phyloP scores from a whole-genome alignment of 768 basidiomycete species.

The Sistotremastrum suecicum region DNA sequence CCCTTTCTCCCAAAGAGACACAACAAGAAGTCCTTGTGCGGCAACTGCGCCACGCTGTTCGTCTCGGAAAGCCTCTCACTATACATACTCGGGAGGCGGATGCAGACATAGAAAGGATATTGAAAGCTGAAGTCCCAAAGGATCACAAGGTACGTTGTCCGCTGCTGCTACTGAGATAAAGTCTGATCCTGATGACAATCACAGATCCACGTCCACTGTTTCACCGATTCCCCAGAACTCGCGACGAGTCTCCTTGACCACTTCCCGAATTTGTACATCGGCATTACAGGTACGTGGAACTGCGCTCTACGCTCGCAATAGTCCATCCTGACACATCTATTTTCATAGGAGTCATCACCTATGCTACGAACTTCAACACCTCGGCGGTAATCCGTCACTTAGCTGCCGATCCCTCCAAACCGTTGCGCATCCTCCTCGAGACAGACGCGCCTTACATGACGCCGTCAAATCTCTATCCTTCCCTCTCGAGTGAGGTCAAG shows the following conservation, averaged over 20 bases:
- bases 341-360: slow-evolving; percentile 60
- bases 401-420: slow-evolving; percentile 11
- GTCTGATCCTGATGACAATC: not conserved
- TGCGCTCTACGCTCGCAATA: not conserved
- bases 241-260: slow-evolving; percentile 55
- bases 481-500: slow-evolving; percentile 31
- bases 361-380: slow-evolving; percentile 61
- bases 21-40: slow-evolving; percentile 54
- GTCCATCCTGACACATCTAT: not conserved
- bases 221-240: slow-evolving; percentile 68
- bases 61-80: slow-evolving; percentile 61
- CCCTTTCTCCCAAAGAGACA: slow-evolving; percentile 54
- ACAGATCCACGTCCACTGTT: slow-evolving; percentile 84
- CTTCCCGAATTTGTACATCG: slow-evolving; percentile 74
- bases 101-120: slow-evolving; percentile 61
- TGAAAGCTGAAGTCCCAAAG: slow-evolving; percentile 62
- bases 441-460: slow-evolving; percentile 86
- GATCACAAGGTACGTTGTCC: slow-evolving; percentile 40
- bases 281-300: slow-evolving; percentile 46
- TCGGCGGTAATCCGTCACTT: slow-evolving; percentile 48
- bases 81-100: slow-evolving; percentile 84
- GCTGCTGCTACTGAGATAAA: not conserved
- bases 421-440: slow-evolving; percentile 43
- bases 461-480: slow-evolving; percentile 54
- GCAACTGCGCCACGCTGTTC: slow-evolving; percentile 56